A percentile compares a stretch with the other conserved stretches of the same genome.
Conservation (phyloP, 139 green algal genomes). For the Ettlia oleoabundans region DNA sequence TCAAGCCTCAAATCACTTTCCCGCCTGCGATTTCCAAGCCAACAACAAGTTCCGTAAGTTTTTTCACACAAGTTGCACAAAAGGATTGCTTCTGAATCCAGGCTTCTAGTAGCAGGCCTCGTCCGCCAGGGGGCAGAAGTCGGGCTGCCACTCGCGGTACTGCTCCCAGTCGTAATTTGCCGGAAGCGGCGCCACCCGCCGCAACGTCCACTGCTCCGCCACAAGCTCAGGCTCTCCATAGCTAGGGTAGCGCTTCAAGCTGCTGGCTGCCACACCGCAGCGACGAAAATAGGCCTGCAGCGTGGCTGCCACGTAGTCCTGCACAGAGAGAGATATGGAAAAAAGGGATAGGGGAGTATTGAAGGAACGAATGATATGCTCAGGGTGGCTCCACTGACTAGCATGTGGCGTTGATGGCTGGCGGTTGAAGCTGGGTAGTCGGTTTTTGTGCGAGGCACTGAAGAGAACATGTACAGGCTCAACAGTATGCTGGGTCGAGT, state of each 20-base stretch:
- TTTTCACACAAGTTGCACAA: too few species aligned
- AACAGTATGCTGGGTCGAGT: too few species aligned
- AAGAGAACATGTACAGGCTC: not conserved
- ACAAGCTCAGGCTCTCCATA: not conserved
- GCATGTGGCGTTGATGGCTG: not conserved
- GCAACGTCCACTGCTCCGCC: constrained; percentile 15
- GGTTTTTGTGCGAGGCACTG: not conserved
- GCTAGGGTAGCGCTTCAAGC: constrained; percentile 23
- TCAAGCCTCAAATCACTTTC: too few species aligned
- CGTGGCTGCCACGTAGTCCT: constrained; percentile 14
- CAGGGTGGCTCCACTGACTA: not conserved
- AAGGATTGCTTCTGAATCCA: too few species aligned
- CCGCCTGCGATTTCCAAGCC: too few species aligned
- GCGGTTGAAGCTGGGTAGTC: not conserved
- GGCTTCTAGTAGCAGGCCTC: constrained; percentile 21
- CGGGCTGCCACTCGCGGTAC: constrained; percentile 6
- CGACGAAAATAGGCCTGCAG: constrained; percentile 26
- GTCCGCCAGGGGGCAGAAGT: constrained; percentile 14
- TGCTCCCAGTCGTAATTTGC: constrained; percentile 15
- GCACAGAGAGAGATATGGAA: not conserved
- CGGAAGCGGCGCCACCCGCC: not conserved
- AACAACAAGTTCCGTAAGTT: too few species aligned
- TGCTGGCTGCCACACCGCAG: constrained; percentile 8
- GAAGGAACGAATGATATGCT: too few species aligned
- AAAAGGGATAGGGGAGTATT: not conserved